phyloP scores from a whole-genome alignment of 1,284 basidiomycete genomes.

The Uromyces viciae-fabae region DNA sequence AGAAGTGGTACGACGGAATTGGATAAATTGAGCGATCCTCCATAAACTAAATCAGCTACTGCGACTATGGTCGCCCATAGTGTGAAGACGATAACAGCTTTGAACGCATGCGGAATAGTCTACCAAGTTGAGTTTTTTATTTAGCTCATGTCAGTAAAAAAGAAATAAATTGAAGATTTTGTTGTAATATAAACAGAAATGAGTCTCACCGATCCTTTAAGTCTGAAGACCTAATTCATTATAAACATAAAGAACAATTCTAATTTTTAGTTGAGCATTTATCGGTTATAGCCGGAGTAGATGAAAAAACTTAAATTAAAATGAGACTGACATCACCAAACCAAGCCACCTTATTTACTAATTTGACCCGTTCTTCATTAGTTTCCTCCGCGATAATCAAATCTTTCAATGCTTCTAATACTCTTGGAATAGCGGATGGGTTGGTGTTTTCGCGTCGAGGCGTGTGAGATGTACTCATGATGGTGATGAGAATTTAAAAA shows the following conservation, averaged over 20 bases:
- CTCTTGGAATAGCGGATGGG: conserved; percentile 2
- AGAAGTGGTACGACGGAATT: conserved; percentile 50
- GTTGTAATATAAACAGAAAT: no score
- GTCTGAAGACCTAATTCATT: conserved; percentile 21
- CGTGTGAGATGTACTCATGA: conserved; percentile 12
- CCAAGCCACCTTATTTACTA: conserved; percentile 38
- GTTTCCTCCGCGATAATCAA: conserved; percentile 31
- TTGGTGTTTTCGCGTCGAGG: conserved; percentile 32
- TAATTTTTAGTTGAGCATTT: not conserved
- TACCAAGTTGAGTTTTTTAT: not conserved
- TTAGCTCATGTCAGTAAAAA: not conserved
- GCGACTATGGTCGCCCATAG: conserved; percentile 49
- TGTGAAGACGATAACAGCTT: conserved; percentile 49
- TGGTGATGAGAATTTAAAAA: no score
- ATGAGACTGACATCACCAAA: conserved; percentile 35
- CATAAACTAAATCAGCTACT: conserved; percentile 48
- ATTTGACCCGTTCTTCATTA: conserved; percentile 31
- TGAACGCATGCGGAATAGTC: conserved; percentile 48
- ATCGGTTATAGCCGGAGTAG: not conserved
- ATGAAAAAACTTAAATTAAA: not conserved
- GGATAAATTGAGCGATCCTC: conserved; percentile 46
- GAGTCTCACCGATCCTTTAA: conserved; percentile 29
- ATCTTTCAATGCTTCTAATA: conserved; percentile 25
- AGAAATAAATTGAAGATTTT: no score
- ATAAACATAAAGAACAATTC: not conserved